Evolutionary conservation across 2,329 filamentous ascomycete species (phyloP), one percentile per base, ranked within the genome.

Genomic region (Stachybotrys echinatus): DNA sequence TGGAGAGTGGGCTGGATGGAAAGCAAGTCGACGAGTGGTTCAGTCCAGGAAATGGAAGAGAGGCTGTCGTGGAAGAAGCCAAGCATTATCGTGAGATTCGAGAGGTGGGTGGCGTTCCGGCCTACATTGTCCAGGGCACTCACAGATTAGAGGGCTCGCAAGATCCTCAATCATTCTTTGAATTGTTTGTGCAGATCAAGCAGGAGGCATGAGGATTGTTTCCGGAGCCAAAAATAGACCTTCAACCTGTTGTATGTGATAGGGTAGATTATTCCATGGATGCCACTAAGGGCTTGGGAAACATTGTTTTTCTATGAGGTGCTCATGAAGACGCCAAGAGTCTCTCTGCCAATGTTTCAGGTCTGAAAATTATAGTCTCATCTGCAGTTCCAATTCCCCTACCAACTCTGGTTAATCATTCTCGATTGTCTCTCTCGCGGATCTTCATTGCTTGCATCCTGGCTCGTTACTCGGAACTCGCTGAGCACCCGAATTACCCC

Each of bases 171-270:
- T 54, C 55, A 14, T 53, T 59, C 18, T 51, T 55, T 43, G 54
- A 58, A 23, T 39, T 52, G 5, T 61, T 61, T 34, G 47, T 56
- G 34, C 51, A 53, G 21, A 48, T 53, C 4, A 59, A 54, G 22
- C 50, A 55, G 14, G 39, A 10, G 5, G 34, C 45, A 34, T 10
- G 5, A 14, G 5, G 14, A 34, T 8, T 5, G 14, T n/a, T n/a
- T n/a, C n/a, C n/a, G n/a, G n/a, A n/a, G n/a, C n/a, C n/a, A n/a
- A n/a, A n/a, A n/a, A n/a, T n/a, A n/a, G n/a, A n/a, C n/a, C n/a
- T n/a, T n/a, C n/a, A n/a, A n/a, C n/a, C n/a, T n/a, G n/a, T n/a
- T n/a, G n/a, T n/a, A n/a, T n/a, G n/a, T n/a, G n/a, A n/a, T n/a
- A n/a, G n/a, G n/a, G n/a, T n/a, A n/a, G n/a, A n/a, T n/a, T n/a